Percentiles rank a stretch among this genome's conserved stretches.
Conservation (phyloP, 2,329 filamentous ascomycete species). For the Aspergillaceae sp. region DNA sequence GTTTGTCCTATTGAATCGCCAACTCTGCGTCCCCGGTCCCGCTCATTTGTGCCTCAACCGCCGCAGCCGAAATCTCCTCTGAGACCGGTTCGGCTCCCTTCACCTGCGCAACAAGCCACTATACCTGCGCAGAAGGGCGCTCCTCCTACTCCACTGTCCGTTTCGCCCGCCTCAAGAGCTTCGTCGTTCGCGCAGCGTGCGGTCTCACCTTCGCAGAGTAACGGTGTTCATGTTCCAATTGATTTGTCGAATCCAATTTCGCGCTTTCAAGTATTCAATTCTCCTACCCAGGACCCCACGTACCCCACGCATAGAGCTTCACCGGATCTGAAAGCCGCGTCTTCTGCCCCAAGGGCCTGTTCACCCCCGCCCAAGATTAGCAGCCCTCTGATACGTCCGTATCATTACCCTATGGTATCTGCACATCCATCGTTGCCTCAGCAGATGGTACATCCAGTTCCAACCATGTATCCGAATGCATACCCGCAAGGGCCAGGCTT, state of each 20-base stretch:
- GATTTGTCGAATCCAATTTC: not conserved
- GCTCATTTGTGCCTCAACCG: not conserved
- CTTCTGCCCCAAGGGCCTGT: conserved; percentile 16
- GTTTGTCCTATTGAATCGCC: too few relatives aligned
- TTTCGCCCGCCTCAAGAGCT: conserved; percentile 8
- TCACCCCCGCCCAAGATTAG: conserved; percentile 25
- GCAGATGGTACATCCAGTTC: conserved; percentile 19
- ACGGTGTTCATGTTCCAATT: not conserved
- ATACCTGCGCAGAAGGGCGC: conserved; percentile 6
- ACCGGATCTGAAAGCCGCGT: not conserved
- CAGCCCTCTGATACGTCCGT: conserved; percentile 30
- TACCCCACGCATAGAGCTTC: not conserved
- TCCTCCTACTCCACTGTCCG: conserved; percentile 7
- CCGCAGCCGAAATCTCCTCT: not conserved
- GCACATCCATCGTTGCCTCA: conserved; percentile 11
- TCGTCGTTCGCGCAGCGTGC: conserved; percentile 9
- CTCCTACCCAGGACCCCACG: conserved; percentile 8
- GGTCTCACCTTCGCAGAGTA: conserved; percentile 6
- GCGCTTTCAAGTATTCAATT: conserved; percentile 9
- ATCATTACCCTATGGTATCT: conserved; percentile 30
- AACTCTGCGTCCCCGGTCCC: too few relatives aligned
- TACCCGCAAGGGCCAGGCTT: conserved; percentile 14
- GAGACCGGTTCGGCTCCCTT: not conserved
- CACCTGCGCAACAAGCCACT: conserved; percentile 6
- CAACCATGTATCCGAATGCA: conserved; percentile 12